Percentiles rank a stretch among this genome's conserved stretches.
Conservation (phyloP, 2,329 filamentous ascomycete genomes). For the Colletotrichum tabaci region DNA sequence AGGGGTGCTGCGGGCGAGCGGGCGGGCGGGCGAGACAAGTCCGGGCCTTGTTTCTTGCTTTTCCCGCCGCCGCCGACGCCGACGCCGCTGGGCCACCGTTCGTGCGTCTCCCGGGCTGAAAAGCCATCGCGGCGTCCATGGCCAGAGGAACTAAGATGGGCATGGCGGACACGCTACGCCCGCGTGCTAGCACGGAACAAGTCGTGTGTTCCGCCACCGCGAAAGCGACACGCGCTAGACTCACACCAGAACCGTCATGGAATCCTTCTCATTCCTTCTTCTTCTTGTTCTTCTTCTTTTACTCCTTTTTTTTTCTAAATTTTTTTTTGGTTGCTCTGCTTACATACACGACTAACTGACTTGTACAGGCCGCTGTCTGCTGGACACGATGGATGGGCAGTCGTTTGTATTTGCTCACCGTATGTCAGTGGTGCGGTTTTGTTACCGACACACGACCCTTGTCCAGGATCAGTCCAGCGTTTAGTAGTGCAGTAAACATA, state of each 20-base stretch:
- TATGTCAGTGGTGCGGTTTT: too few relatives aligned
- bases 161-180: conserved; percentile 14
- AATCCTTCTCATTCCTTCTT: conserved; percentile 13
- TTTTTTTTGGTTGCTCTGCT: too few relatives aligned
- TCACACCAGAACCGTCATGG: conserved; percentile 40
- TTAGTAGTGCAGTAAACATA: too few relatives aligned
- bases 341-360: too few relatives aligned
- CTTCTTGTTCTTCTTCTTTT: too few relatives aligned
- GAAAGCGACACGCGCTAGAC: conserved; percentile 35
- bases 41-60: conserved; percentile 36
- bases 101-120: not conserved
- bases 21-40: not conserved
- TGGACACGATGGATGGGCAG: too few relatives aligned
- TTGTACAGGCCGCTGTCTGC: too few relatives aligned
- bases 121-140: conserved; percentile 17
- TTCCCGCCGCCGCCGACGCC: conserved; percentile 6
- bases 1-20: too few relatives aligned
- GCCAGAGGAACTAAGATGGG: conserved; percentile 10
- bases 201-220: conserved; percentile 27
- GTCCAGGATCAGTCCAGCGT: too few relatives aligned
- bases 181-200: conserved; percentile 37
- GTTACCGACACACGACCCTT: too few relatives aligned
- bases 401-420: too few relatives aligned
- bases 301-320: too few relatives aligned
- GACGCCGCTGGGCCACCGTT: not conserved